phyloP scores from a whole-genome alignment of 2,329 filamentous ascomycete genomes.

The Gliomastix tumulicola region DNA sequence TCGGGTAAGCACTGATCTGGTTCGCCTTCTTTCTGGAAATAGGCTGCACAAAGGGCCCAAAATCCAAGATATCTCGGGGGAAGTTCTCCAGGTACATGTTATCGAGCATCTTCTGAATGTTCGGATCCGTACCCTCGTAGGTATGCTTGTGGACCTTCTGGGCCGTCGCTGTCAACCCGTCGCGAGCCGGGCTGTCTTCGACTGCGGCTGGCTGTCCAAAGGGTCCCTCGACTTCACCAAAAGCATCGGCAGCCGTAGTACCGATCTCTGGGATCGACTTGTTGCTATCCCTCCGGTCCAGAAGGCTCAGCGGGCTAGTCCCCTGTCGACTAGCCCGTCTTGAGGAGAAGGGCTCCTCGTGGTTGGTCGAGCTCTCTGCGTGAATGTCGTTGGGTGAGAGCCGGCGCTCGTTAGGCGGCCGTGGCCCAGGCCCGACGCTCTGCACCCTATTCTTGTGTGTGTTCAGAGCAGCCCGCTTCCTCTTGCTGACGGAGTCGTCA shows the following conservation, averaged over 20 bases:
- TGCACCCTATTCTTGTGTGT: constrained; percentile 37
- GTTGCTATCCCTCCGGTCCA: constrained; percentile 51
- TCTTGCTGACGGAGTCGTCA: constrained; percentile 55
- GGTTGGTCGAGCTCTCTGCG: constrained; percentile 26
- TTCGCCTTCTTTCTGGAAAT: constrained; percentile 49
- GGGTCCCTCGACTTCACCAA: constrained; percentile 53
- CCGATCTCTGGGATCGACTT: constrained; percentile 53
- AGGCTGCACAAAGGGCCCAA: constrained; percentile 75
- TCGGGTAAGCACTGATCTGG: constrained; percentile 36
- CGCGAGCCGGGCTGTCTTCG: constrained; percentile 6
- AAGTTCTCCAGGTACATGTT: constrained; percentile 74
- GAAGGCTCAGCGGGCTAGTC: constrained; percentile 50
- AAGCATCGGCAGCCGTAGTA: constrained; percentile 51
- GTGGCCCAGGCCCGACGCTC: constrained; percentile 21
- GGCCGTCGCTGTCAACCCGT: constrained; percentile 10
- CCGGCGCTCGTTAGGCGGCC: constrained; percentile 14
- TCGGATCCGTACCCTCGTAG: constrained; percentile 74
- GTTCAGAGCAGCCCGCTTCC: constrained; percentile 44
- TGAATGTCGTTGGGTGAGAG: constrained; percentile 20
- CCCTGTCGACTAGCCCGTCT: constrained; percentile 46
- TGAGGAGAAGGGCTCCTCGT: constrained; percentile 32
- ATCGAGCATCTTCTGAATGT: constrained; percentile 66
- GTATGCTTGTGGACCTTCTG: constrained; percentile 52
- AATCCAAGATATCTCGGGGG: constrained; percentile 57
- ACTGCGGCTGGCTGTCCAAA: constrained; percentile 20